Evolutionary conservation across 805 yeast genomes (phyloP).

Genomic region (Saturnispora besseyi): DNA sequence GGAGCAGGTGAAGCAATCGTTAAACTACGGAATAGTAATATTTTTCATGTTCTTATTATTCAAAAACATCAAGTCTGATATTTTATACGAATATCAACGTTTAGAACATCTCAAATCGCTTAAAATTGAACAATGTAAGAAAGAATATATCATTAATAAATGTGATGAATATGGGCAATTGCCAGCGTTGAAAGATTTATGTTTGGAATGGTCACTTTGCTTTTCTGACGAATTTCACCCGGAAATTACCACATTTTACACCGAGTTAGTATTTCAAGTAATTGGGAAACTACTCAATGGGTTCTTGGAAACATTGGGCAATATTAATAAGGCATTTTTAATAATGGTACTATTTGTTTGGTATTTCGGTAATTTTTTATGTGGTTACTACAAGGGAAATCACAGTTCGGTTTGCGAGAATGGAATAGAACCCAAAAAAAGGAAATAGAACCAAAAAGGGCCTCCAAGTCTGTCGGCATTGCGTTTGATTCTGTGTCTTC

Average conservation of each 20-base stretch:
- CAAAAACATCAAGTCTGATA: slow-evolving; percentile 43
- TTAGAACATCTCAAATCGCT: slow-evolving; percentile 36
- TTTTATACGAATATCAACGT: slow-evolving; percentile 40
- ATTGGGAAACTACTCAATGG: slow-evolving; percentile 55
- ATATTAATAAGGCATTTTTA: slow-evolving; percentile 44
- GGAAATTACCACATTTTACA: slow-evolving; percentile 37
- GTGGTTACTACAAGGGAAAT: slow-evolving; percentile 52
- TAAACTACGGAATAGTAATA: slow-evolving; percentile 9
- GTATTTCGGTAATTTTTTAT: slow-evolving; percentile 55
- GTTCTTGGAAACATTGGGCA: slow-evolving; percentile 58
- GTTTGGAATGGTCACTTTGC: slow-evolving; percentile 57
- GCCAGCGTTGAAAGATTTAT: slow-evolving; percentile 49
- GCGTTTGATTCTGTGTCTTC: too few relatives aligned
- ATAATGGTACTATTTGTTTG: slow-evolving; percentile 28
- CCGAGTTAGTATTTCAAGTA: slow-evolving; percentile 52
- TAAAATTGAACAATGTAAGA: slow-evolving; percentile 46
- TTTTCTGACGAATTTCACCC: slow-evolving; percentile 48
- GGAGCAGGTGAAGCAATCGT: background rate
- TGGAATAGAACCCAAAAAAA: slow-evolving; percentile 14
- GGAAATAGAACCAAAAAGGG: slow-evolving; percentile 9
- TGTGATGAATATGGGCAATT: slow-evolving; percentile 48
- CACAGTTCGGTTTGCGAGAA: background rate
- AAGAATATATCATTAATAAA: slow-evolving; percentile 43
- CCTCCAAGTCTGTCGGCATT: too few relatives aligned
- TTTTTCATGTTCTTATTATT: slow-evolving; percentile 6